Evolutionary conservation across 257 asterid species (phyloP), one percentile per base, ranked within the genome.

Genomic region (Nicotiana undulata): DNA sequence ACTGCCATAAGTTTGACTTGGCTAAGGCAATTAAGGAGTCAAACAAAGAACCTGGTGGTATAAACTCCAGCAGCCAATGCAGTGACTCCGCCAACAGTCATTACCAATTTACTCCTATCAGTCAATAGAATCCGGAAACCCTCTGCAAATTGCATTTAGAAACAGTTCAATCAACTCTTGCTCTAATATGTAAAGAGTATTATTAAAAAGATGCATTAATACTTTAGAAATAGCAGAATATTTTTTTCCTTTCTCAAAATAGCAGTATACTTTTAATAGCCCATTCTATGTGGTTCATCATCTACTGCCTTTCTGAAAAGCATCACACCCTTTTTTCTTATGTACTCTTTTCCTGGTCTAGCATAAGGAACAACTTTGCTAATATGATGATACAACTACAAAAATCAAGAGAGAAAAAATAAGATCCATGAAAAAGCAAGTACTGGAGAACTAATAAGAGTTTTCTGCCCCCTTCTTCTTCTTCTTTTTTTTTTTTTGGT

Each of bases 21-120:
- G 22, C 20, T 13, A 34, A 49, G 82, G 53, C 10, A 70, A 46
- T 8, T 28, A 79, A 12, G 49, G 82, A 64, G 44, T 80, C 68
- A 76, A 78, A 49, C 65, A 67, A 84, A 80, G 56, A 40, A 93
- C 99, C 99, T 94, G 80, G 99, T 92, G 80, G 98, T 94, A 89
- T 93, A 96, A 83, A 96, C 89, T 78, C 99, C 99, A 72, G 98
- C 98, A 85, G 99, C 98, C 85, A 96, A 86, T 81, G 99, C 99
- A 85, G 99, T 96, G 86, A 83, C 97, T 85, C 98, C 99, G 75
- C 99, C 99, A 79, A 96, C 87, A 60, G 97, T 90, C 99, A 96
- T 96, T 56, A 86, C 84, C 88, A 96, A 83, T 85, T 86, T 91
- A 87, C 98, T 88, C 88, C 94, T 90, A 88, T 96, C 99, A 56